Evolutionary conservation across 2,329 filamentous ascomycete genomes (phyloP).

Genomic region (Amauroascus verrucosus): DNA sequence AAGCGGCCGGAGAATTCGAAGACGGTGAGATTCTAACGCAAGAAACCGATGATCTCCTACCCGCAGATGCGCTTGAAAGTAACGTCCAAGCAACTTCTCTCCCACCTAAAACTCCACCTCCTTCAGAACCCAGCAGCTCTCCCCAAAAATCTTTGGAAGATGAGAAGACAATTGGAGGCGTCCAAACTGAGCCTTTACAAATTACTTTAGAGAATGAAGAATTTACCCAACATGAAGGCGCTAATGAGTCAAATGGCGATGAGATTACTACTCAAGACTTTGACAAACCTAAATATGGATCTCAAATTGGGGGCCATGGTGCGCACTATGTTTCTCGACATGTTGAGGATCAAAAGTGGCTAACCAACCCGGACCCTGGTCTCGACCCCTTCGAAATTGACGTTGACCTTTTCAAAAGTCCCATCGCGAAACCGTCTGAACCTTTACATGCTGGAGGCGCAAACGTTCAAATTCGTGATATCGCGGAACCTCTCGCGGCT

Average conservation of each 20-base stretch:
- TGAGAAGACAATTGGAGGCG: neutral
- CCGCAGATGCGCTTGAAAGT: neutral
- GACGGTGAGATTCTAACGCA: neutral
- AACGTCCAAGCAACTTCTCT: neutral
- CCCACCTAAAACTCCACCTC: neutral
- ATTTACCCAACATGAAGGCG: neutral
- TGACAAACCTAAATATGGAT: neutral
- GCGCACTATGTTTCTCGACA: neutral
- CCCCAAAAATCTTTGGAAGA: neutral
- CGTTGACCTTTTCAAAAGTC: conserved; percentile 27
- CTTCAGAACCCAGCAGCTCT: neutral
- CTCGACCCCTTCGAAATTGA: conserved; percentile 25
- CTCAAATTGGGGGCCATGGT: neutral
- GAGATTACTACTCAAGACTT: neutral
- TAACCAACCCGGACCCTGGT: conserved; percentile 18
- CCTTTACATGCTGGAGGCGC: neutral
- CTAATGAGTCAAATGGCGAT: neutral
- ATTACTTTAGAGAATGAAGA: neutral
- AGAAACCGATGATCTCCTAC: neutral
- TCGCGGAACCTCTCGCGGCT: conserved; percentile 6
- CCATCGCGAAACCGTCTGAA: conserved; percentile 2
- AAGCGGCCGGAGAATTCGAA: conserved; percentile 1
- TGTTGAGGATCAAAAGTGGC: conserved; percentile 10
- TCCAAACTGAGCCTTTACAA: conserved; percentile 2
- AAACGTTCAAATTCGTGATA: neutral